These are phyloP conservation scores for Lentinula detonsa DNA, from an alignment of 768 basidiomycete species.

Conservation along the genomic window DNA sequence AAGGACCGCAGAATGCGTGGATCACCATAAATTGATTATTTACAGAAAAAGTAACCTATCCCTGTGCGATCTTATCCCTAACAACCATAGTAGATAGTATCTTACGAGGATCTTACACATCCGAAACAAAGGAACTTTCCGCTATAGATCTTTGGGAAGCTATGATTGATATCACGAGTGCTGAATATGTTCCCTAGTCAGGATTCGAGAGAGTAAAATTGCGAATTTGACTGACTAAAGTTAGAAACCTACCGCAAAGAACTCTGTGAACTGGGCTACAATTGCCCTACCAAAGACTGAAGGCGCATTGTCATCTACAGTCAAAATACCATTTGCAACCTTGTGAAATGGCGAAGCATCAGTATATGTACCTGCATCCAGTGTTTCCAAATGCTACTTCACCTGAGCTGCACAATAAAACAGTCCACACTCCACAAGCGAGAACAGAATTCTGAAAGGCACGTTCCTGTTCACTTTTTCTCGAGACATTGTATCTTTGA, in stretches of 20 bases:
- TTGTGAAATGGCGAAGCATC: background rate
- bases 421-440: background rate
- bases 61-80: too few relatives aligned
- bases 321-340: background rate
- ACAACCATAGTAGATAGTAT: too few relatives aligned
- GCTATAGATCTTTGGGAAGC: background rate
- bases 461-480: background rate
- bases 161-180: background rate
- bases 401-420: conserved; percentile 1
- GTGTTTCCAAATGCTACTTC: background rate
- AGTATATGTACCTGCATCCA: background rate
- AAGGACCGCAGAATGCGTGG: too few relatives aligned
- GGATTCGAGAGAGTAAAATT: background rate
- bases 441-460: background rate
- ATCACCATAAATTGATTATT: too few relatives aligned
- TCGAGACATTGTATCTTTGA: background rate
- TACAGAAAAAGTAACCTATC: too few relatives aligned
- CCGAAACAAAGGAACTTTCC: background rate
- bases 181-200: background rate
- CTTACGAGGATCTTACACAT: background rate
- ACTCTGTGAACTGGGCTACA: background rate
- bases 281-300: background rate
- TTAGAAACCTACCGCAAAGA: background rate
- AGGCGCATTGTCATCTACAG: background rate
- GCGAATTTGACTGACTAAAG: background rate